Percentiles rank a stretch among this genome's conserved stretches.
Evolutionary conservation across 345 rosid species (phyloP).

Genomic region (Citrus mangshanensis): DNA sequence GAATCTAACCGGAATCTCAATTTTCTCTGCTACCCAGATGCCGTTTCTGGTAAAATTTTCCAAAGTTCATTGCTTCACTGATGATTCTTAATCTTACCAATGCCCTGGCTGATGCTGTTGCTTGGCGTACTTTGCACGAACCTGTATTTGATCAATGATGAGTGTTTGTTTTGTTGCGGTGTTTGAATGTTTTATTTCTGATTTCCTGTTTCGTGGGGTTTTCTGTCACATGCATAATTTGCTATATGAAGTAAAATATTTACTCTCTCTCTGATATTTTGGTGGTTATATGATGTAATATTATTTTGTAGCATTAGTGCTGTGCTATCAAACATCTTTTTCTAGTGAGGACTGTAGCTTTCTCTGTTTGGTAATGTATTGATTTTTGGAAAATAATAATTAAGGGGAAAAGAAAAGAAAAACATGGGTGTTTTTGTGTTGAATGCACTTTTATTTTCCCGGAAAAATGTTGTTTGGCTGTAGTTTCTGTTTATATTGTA

Average conservation of each 20-base stretch:
- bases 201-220: background rate
- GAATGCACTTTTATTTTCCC: background rate
- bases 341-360: background rate
- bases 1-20: slow-evolving; percentile 12
- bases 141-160: background rate
- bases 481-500: background rate
- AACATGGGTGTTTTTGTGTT: background rate
- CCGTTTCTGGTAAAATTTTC: background rate
- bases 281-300: background rate
- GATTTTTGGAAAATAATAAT: background rate
- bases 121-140: background rate
- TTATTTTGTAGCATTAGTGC: background rate
- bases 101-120: background rate
- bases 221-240: background rate
- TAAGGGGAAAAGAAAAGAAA: background rate
- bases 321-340: slow-evolving; percentile 5
- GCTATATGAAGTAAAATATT: background rate
- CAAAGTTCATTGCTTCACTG: background rate
- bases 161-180: background rate
- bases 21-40: background rate
- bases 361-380: slow-evolving; percentile 1
- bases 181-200: background rate
- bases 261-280: background rate
- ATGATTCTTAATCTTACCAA: background rate
- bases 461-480: slow-evolving; percentile 1